Evolutionary conservation across 768 basidiomycete species (phyloP), one percentile per base, ranked within the genome.

Genomic region (Boletus reticulatus): DNA sequence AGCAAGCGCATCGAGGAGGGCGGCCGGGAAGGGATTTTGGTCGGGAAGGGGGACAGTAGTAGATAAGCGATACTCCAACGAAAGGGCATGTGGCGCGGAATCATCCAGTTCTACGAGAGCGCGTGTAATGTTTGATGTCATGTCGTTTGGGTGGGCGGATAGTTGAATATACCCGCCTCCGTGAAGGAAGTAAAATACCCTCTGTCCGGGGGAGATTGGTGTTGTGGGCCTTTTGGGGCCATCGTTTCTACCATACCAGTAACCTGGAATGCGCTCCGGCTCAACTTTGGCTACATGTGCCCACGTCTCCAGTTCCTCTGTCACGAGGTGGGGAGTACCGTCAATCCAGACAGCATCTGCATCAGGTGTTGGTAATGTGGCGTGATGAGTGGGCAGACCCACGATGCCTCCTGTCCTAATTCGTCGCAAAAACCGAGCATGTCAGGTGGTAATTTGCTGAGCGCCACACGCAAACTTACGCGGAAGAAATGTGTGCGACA

Each of bases 61-160:
- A 38, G 83, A 81, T 43, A 87, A 79, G 6, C 89, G 84, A 68
- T 93, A 94, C 70, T 92, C 91, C 46, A 89, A 62, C 13, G 80
- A 79, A 62, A 89, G 79, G 6, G 76, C 72, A 41, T 84, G 80
- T 29, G 73, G 67, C n/a, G 84, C 66, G 13, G 73, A 57, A 41
- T 73, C 66, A 39, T 74, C 70, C 37, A 80, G 72, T 55, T 81
- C 64, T 22, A 89, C 64, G 27, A 84, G 66, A 13, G 78, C 80
- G 12, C 70, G 76, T 1, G 76, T 60, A 22, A 87, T 76, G 32
- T 70, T 65, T 1, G 80, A 70, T 0, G 80, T 78, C 37, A 70
- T 53, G 50, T 81, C 79, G 4, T 67, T 67, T n/a, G 86, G 85
- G 58, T 84, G 81, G 3, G 83, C 86, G 10, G 83, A 82, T 7